Percentiles rank a stretch among this genome's conserved stretches.
phyloP scores from a whole-genome alignment of 148 eudicot species.

The Rhododendron molle region DNA sequence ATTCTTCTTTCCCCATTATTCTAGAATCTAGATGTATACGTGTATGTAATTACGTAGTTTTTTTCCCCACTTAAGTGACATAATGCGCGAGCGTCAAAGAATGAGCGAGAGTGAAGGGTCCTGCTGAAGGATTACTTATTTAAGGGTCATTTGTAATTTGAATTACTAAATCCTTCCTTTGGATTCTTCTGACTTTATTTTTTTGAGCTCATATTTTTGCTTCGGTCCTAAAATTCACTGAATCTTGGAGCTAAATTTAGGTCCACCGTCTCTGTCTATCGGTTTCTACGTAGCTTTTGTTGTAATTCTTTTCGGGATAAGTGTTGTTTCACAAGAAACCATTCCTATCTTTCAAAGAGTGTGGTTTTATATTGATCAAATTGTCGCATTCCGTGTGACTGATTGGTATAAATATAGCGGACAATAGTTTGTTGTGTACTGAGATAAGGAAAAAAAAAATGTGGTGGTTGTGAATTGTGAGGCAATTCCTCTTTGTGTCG shows the following conservation, averaged over 20 bases:
- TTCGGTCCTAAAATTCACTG: neutral
- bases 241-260: neutral
- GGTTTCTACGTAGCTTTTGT: neutral
- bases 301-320: neutral
- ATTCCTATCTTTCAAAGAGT: constrained; percentile 14
- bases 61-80: neutral
- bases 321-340: neutral
- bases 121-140: too few relatives aligned
- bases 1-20: neutral
- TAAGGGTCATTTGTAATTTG: neutral
- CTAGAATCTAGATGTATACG: neutral
- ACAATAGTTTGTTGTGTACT: neutral
- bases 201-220: neutral
- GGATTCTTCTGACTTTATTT: neutral
- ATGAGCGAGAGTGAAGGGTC: too few relatives aligned
- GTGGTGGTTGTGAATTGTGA: neutral
- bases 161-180: neutral
- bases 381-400: neutral
- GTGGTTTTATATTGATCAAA: neutral
- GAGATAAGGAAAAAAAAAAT: neutral
- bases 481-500: neutral
- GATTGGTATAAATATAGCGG: neutral
- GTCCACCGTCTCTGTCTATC: neutral
- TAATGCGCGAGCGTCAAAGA: neutral
- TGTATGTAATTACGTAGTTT: neutral